Conservation (phyloP, 805 yeast species). For the Candida insectalens region DNA sequence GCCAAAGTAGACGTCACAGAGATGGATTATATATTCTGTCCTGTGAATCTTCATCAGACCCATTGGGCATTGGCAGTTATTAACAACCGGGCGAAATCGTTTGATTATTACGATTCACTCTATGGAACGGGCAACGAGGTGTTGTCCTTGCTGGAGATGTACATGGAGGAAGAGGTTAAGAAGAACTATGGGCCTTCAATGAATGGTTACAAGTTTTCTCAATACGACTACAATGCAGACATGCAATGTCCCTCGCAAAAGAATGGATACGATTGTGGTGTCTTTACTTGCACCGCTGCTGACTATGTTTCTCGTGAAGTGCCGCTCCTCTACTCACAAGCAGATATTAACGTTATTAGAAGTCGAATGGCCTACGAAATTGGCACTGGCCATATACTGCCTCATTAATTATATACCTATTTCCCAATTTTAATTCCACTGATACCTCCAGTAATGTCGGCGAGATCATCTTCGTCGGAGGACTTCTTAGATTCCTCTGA, state of each 20-base stretch:
- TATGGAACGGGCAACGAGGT: slow-evolving; percentile 35
- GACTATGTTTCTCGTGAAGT: slow-evolving; percentile 44
- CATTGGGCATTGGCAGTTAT: slow-evolving; percentile 92
- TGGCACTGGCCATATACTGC: slow-evolving; percentile 11
- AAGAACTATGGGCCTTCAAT: slow-evolving; percentile 33
- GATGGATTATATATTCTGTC: slow-evolving; percentile 63
- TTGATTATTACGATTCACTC: slow-evolving; percentile 74
- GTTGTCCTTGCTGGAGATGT: slow-evolving; percentile 42
- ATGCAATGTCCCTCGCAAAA: slow-evolving; percentile 64
- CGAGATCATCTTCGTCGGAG: too few species aligned
- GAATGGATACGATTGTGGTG: slow-evolving; percentile 94
- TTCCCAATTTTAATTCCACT: background rate
- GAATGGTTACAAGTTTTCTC: slow-evolving; percentile 21
- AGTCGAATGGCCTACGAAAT: slow-evolving; percentile 61
- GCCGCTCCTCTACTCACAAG: slow-evolving; percentile 46
- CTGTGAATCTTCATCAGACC: slow-evolving; percentile 72
- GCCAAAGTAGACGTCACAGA: slow-evolving; percentile 57
- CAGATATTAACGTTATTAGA: slow-evolving; percentile 62
- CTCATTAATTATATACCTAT: background rate
- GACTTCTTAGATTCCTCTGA: too few species aligned
- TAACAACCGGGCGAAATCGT: slow-evolving; percentile 47
- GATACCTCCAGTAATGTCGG: too few species aligned
- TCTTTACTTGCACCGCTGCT: slow-evolving; percentile 76
- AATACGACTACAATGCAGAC: slow-evolving; percentile 15
- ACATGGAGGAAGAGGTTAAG: slow-evolving; percentile 59